Evolutionary conservation across 2,329 filamentous ascomycete genomes (phyloP).

Genomic region (Polychaeton citri): DNA sequence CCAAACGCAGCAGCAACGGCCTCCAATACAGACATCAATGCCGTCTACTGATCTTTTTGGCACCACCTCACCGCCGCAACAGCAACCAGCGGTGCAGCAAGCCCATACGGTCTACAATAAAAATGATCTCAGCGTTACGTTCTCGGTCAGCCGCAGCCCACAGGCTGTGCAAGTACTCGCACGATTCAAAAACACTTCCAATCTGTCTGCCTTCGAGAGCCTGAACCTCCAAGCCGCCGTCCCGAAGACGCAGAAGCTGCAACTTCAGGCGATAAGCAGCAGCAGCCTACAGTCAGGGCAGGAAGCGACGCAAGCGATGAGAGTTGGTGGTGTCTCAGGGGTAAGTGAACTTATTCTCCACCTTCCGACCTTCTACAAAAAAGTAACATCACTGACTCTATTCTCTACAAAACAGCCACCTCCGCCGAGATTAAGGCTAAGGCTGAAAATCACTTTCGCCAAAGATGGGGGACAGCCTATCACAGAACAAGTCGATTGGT

Average conservation of each 20-base stretch:
- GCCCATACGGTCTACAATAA: conserved; percentile 70
- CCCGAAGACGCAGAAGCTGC: conserved; percentile 88
- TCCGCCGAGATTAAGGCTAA: conserved; percentile 56
- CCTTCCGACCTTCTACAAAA: not conserved
- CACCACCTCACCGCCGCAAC: conserved; percentile 34
- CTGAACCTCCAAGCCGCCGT: conserved; percentile 87
- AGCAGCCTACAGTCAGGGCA: conserved; percentile 61
- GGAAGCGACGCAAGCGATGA: conserved; percentile 84
- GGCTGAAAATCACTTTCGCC: conserved; percentile 70
- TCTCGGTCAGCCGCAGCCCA: conserved; percentile 72
- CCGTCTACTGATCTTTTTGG: conserved; percentile 29
- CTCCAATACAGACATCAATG: conserved; percentile 22
- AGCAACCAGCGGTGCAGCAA: conserved; percentile 21
- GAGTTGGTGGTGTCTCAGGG: conserved; percentile 69
- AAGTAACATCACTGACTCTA: conserved; percentile 2
- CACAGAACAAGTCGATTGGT: conserved; percentile 94
- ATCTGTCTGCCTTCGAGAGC: conserved; percentile 39
- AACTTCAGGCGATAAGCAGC: conserved; percentile 79
- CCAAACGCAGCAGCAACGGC: conserved; percentile 25
- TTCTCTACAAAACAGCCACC: conserved; percentile 44
- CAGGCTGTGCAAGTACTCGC: conserved; percentile 72
- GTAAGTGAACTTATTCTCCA: conserved; percentile 53
- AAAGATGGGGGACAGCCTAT: conserved; percentile 57
- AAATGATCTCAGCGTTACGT: conserved; percentile 67
- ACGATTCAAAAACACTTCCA: conserved; percentile 59